Evolutionary conservation across 2,329 filamentous ascomycete species (phyloP), one percentile per base, ranked within the genome.

Genomic region (Hymenoscyphus albidus): DNA sequence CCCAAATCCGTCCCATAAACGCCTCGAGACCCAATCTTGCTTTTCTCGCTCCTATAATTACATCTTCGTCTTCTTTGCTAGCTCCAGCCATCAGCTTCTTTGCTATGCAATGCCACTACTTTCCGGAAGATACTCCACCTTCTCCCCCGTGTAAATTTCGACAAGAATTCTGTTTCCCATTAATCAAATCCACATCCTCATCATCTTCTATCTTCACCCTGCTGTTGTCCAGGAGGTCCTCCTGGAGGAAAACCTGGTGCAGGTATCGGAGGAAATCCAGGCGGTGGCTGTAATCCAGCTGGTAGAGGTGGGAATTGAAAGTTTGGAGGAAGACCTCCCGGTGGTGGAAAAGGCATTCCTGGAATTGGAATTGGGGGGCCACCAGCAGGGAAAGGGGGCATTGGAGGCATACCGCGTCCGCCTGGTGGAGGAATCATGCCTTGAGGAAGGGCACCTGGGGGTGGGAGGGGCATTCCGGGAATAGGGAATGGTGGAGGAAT

Each of bases 401-500:
- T 67, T 22, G 63, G 63, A n/a, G 75, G 72, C 56, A 74, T 65
- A 14, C 72, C 74, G 62, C 70, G 70, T 39, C 70, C 69, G 13
- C 65, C 66, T n/a, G 67, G 65, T 42, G 67, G 71, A 60, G 67
- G 67, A 40, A 69, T 63, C 83, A 72, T 62, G 16, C 58, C 77
- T 76, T 38, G 58, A 9, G 62, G 62, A 12, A 64, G 57, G 31
- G 58, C 27, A n/a, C 62, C 62, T n/a, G 62, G 62, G 6, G 62
- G 62, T 55, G 62, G 62, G 22, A 64, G 40, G 61, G 81, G 80
- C 67, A 81, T 78, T 63, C 82, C 83, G 13, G 58, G 58, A 3
- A 59, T 59, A 71, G 88, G 88, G 35, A 86, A 87, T 56, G 86
- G 87, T 64, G 85, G 86, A 44, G 79, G 77, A 65, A 82, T 79